Percentiles rank a stretch among this genome's conserved stretches.
Evolutionary conservation across 345 rosid species (phyloP).

Genomic region (Schrenkiella parvula): DNA sequence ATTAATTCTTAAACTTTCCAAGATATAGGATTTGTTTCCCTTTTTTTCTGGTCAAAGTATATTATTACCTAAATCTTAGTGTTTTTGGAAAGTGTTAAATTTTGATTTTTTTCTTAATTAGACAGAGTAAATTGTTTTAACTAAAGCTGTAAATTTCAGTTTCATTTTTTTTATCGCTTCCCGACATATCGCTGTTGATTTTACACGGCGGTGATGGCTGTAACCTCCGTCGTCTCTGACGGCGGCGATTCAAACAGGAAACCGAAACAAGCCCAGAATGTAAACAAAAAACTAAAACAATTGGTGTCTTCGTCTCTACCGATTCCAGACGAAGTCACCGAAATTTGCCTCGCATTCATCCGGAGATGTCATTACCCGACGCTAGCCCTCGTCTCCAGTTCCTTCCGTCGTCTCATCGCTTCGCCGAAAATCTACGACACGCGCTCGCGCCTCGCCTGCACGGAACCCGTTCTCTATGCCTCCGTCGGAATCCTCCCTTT

Average conservation of each 20-base stretch:
- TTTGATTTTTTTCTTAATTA: too few relatives aligned
- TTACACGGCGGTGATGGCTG: not conserved
- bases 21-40: too few relatives aligned
- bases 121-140: too few relatives aligned
- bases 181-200: too few relatives aligned
- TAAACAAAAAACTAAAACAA: too few relatives aligned
- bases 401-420: not conserved
- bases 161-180: too few relatives aligned
- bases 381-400: not conserved
- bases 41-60: too few relatives aligned
- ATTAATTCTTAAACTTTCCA: too few relatives aligned
- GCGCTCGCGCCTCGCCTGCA: not conserved
- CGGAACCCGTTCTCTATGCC: not conserved
- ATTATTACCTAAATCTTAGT: too few relatives aligned
- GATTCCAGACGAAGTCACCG: not conserved
- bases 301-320: too few relatives aligned
- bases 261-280: not conserved
- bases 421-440: not conserved
- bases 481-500: not conserved
- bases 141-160: too few relatives aligned
- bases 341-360: not conserved
- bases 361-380: not conserved
- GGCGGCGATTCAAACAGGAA: not conserved
- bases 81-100: too few relatives aligned
- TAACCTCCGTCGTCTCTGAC: not conserved